Evolutionary conservation across 2,329 filamentous ascomycete genomes (phyloP).

Genomic region (Calonectria pseudoturangicola): DNA sequence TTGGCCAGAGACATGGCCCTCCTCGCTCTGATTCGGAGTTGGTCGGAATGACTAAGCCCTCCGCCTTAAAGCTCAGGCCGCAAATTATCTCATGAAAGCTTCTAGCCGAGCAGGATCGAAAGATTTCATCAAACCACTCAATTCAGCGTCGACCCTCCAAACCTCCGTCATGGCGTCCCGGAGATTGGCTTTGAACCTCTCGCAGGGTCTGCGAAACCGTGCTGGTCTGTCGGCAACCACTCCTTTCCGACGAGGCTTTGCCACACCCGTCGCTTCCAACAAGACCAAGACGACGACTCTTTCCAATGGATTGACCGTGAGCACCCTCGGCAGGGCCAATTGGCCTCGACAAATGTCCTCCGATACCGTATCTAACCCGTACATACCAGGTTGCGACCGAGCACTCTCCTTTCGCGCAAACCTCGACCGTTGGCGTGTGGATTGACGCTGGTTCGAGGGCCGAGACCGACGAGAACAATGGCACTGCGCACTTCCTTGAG

Average conservation of each 20-base stretch:
- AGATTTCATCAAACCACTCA: constrained; percentile 76
- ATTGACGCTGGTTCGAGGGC: constrained; percentile 99
- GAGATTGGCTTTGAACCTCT: constrained; percentile 96
- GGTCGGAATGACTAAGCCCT: constrained; percentile 64
- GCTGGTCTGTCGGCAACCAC: constrained; percentile 86
- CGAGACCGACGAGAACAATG: constrained; percentile 98
- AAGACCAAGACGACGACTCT: constrained; percentile 97
- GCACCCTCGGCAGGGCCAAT: constrained; percentile 62
- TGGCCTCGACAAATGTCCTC: constrained; percentile 55
- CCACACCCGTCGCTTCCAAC: constrained; percentile 86
- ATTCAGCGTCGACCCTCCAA: constrained; percentile 68
- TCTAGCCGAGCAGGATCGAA: constrained; percentile 66
- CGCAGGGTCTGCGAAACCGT: constrained; percentile 91
- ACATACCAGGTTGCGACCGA: constrained; percentile 90
- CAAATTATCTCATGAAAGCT: constrained; percentile 67
- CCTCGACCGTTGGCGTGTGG: constrained; percentile 98
- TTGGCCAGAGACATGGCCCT: constrained; percentile 55
- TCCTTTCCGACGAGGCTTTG: constrained; percentile 89
- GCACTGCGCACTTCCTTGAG: constrained; percentile 99
- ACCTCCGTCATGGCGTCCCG: constrained; percentile 90
- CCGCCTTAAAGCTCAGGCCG: constrained; percentile 65
- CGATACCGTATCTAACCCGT: constrained; percentile 52
- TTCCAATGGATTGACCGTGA: constrained; percentile 97
- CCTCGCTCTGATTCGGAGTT: constrained; percentile 61
- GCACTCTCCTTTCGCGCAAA: constrained; percentile 98